A percentile compares a stretch with the other conserved stretches of the same genome.
These are phyloP conservation scores for Calamus simplicifolius DNA, from an alignment of 176 grass and related monocot species.

Conservation along the genomic window DNA sequence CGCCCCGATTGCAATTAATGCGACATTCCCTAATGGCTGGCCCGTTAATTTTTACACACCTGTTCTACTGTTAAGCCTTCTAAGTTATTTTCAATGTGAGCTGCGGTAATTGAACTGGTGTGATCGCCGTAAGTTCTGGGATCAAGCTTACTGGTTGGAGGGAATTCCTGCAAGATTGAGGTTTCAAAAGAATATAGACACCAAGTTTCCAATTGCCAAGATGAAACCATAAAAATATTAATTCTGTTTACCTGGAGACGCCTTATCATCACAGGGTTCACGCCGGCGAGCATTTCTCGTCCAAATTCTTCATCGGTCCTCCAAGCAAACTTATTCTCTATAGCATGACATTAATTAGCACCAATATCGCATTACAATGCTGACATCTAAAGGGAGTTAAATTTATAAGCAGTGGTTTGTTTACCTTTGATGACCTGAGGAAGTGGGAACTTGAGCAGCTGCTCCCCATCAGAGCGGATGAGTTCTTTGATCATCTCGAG, in stretches of 20 bases:
- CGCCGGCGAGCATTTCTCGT: slow-evolving; percentile 81
- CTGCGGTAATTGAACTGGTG: slow-evolving; percentile 65
- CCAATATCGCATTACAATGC: not conserved
- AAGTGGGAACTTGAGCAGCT: no score
- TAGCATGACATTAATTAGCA: not conserved
- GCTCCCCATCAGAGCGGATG: no score
- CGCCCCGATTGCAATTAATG: not conserved
- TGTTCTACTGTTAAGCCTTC: slow-evolving; percentile 51
- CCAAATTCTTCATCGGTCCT: slow-evolving; percentile 85
- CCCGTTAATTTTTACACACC: slow-evolving; percentile 22
- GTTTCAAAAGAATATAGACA: no score
- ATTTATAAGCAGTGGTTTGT: no score
- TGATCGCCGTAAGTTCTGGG: slow-evolving; percentile 51
- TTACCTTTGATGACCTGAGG: no score
- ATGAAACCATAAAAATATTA: not conserved
- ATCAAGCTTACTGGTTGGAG: slow-evolving; percentile 66
- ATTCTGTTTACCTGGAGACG: slow-evolving; percentile 43
- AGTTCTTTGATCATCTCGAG: no score
- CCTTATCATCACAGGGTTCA: slow-evolving; percentile 76
- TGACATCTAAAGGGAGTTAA: no score
- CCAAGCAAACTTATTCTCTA: slow-evolving; percentile 65
- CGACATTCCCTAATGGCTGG: not conserved
- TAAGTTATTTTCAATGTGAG: slow-evolving; percentile 53
- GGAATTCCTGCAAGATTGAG: slow-evolving; percentile 52
- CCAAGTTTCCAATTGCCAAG: no score